These are phyloP conservation scores for Trichocladium uniseriatum DNA, from an alignment of 495 filamentous ascomycete genomes.

Conservation along the genomic window DNA sequence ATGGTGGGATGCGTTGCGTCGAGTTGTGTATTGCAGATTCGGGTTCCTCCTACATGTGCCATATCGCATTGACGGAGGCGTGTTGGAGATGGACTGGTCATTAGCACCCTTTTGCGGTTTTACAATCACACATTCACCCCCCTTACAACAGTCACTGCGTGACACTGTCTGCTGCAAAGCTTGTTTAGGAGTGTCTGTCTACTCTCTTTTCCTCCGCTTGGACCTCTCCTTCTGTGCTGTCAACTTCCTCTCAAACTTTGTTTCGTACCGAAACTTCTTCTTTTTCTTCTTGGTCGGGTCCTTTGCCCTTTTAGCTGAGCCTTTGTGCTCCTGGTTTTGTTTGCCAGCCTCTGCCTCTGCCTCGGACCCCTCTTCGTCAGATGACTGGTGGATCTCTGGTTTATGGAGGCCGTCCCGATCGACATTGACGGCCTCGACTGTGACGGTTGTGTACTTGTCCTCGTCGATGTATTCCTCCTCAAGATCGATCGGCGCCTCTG, in stretches of 20 bases:
- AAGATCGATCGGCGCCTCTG: constrained; percentile 48
- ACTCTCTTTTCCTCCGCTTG: constrained; percentile 37
- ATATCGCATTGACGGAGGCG: constrained; percentile 3
- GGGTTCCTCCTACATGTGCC: background rate
- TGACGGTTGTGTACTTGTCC: constrained; percentile 89
- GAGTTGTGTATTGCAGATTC: constrained; percentile 3
- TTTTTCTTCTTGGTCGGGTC: constrained; percentile 64
- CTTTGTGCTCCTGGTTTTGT: constrained; percentile 24
- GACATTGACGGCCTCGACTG: constrained; percentile 80
- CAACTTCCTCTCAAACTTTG: constrained; percentile 62
- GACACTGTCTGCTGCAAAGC: background rate
- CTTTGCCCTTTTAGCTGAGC: constrained; percentile 39
- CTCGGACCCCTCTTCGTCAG: constrained; percentile 38
- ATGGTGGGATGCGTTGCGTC: constrained; percentile 3
- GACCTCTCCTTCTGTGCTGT: constrained; percentile 57
- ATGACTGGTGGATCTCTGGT: constrained; percentile 31
- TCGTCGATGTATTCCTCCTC: constrained; percentile 96
- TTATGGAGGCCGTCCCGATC: constrained; percentile 60
- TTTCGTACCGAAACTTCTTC: constrained; percentile 89
- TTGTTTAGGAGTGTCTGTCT: background rate
- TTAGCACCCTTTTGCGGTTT: constrained; percentile 3
- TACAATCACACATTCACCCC: constrained; percentile 7
- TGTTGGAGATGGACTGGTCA: constrained; percentile 1
- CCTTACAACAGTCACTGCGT: background rate
- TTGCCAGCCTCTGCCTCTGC: constrained; percentile 23